phyloP scores from a whole-genome alignment of 371 early-diverging fungal species.

The Aphelidium insulamus region DNA sequence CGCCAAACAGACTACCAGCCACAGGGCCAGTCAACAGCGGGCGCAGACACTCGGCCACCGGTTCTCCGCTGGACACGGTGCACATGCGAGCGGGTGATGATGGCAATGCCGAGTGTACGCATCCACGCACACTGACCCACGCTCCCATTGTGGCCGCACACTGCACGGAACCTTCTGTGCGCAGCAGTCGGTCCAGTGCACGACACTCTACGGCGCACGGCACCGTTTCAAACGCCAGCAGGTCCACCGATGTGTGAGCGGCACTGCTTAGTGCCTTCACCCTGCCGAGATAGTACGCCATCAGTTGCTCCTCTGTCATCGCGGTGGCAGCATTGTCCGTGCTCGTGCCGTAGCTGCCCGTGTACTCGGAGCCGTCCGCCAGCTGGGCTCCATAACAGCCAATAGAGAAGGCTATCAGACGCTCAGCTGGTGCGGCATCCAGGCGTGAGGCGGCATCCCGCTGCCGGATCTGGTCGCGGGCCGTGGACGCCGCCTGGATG shows the following conservation, averaged over 20 bases:
- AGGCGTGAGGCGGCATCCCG: conserved; percentile 4
- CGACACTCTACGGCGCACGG: too few species aligned
- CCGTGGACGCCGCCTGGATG: conserved; percentile 15
- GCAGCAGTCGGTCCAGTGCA: too few species aligned
- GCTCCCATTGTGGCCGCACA: conserved; percentile 21
- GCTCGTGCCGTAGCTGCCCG: conserved; percentile 26
- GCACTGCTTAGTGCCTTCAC: conserved; percentile 10
- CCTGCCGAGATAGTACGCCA: conserved; percentile 18
- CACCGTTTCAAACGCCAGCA: conserved; percentile 33
- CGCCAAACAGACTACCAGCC: conserved; percentile 16
- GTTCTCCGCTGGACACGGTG: conserved; percentile 16
- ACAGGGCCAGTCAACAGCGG: conserved; percentile 4
- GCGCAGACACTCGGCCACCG: conserved; percentile 6
- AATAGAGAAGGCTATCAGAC: conserved; percentile 21
- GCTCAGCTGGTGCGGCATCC: too few species aligned
- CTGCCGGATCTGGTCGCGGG: conserved; percentile 11
- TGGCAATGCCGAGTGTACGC: conserved; percentile 10
- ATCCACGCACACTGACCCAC: conserved; percentile 5
- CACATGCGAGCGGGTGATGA: conserved; percentile 16
- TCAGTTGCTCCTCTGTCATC: conserved; percentile 8
- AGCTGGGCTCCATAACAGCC: conserved; percentile 33
- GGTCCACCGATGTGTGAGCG: conserved; percentile 11
- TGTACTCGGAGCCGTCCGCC: conserved; percentile 32
- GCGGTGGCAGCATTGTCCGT: conserved; percentile 1
- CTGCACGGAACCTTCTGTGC: too few species aligned